Evolutionary conservation across 2,329 filamentous ascomycete species (phyloP).

Genomic region (Thelonectria olida): DNA sequence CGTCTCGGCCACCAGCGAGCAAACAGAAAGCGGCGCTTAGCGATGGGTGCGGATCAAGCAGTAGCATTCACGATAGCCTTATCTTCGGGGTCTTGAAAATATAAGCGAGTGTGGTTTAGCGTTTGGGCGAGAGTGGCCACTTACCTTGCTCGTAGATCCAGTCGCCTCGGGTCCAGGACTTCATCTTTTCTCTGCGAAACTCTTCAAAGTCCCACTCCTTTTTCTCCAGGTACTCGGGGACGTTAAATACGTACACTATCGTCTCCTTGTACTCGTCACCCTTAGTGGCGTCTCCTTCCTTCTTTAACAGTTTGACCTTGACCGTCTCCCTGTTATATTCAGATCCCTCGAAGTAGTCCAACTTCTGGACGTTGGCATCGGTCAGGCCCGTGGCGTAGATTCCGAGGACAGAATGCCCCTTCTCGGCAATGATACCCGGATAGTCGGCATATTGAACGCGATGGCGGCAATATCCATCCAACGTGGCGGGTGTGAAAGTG

Average conservation of each 20-base stretch:
- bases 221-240: slow-evolving; percentile 66
- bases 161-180: slow-evolving; percentile 61
- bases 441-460: slow-evolving; percentile 79
- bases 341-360: slow-evolving; percentile 84
- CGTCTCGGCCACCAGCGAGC: slow-evolving; percentile 16
- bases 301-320: slow-evolving; percentile 61
- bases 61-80: slow-evolving; percentile 19
- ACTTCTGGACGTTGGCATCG: slow-evolving; percentile 74
- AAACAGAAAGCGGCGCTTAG: slow-evolving; percentile 25
- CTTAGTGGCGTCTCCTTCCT: slow-evolving; percentile 48
- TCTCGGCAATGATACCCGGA: slow-evolving; percentile 74
- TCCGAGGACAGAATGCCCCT: slow-evolving; percentile 72
- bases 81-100: slow-evolving; percentile 33
- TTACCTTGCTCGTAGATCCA: slow-evolving; percentile 54
- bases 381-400: slow-evolving; percentile 82
- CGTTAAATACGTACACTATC: slow-evolving; percentile 72
- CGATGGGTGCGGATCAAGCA: slow-evolving; percentile 19
- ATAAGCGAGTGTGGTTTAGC: slow-evolving; percentile 2
- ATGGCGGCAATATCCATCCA: slow-evolving; percentile 75
- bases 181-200: slow-evolving; percentile 79
- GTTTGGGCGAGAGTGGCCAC: background rate
- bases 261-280: slow-evolving; percentile 61
- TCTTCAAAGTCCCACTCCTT: slow-evolving; percentile 89
- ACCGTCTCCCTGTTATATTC: slow-evolving; percentile 72
- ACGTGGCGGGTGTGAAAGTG: slow-evolving; percentile 76